Conservation (phyloP, 805 yeast species). For the Candida anglica region DNA sequence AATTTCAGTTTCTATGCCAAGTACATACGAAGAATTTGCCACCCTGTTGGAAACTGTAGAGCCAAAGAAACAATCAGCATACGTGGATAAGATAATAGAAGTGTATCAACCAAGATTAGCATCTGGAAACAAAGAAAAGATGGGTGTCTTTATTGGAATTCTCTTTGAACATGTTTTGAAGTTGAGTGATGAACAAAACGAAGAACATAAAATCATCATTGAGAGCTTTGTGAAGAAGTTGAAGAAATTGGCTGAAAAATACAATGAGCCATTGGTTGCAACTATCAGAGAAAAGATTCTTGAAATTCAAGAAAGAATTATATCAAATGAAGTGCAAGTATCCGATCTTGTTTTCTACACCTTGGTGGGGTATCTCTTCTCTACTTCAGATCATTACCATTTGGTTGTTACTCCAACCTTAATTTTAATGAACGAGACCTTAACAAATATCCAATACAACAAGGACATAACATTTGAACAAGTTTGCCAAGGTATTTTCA, state of each 20-base stretch:
- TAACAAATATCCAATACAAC: slow-evolving; percentile 37
- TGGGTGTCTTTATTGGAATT: slow-evolving; percentile 60
- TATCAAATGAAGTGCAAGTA: slow-evolving; percentile 10
- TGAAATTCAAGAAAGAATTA: slow-evolving; percentile 52
- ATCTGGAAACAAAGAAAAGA: slow-evolving; percentile 73
- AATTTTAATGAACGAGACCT: slow-evolving; percentile 65
- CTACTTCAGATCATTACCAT: slow-evolving; percentile 96
- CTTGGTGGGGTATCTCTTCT: slow-evolving; percentile 72
- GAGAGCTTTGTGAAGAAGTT: slow-evolving; percentile 44
- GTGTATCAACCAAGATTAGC: slow-evolving; percentile 73
- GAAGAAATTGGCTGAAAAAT: slow-evolving; percentile 59
- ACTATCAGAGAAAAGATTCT: slow-evolving; percentile 55
- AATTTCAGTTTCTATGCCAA: slow-evolving; percentile 23
- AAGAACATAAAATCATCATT: slow-evolving; percentile 18
- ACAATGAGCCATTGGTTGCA: slow-evolving; percentile 59
- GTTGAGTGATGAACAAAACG: slow-evolving; percentile 35
- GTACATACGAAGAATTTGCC: slow-evolving; percentile 24
- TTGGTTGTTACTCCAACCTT: slow-evolving; percentile 81
- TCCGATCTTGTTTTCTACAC: slow-evolving; percentile 64
- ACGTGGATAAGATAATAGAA: slow-evolving; percentile 53
- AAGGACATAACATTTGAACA: slow-evolving; percentile 36
- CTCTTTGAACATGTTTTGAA: slow-evolving; percentile 59
- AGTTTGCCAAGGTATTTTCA: slow-evolving; percentile 57
- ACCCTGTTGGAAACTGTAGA: slow-evolving; percentile 37
- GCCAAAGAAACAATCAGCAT: slow-evolving; percentile 38